A percentile compares a stretch with the other conserved stretches of the same genome.
These are phyloP conservation scores for Sherardia arvensis DNA, from an alignment of 257 asterid species.

Conservation along the genomic window DNA sequence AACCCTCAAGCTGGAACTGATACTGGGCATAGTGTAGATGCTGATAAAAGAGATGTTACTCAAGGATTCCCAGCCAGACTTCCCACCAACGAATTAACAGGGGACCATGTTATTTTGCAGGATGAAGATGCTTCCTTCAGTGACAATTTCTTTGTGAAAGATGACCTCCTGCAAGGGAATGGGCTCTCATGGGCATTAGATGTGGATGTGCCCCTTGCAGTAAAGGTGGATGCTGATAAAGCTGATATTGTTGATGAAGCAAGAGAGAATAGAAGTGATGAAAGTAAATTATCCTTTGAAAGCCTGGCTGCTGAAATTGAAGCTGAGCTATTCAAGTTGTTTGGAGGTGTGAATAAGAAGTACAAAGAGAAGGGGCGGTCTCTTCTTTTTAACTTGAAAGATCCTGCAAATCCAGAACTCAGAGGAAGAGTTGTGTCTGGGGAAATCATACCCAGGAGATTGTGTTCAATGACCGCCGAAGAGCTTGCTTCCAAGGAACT, in stretches of 20 bases:
- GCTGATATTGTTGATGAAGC: slow-evolving; percentile 29
- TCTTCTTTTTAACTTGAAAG: slow-evolving; percentile 86
- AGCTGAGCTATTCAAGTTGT: slow-evolving; percentile 65
- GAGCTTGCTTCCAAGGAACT: slow-evolving; percentile 99
- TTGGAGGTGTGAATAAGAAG: slow-evolving; percentile 87
- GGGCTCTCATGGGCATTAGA: slow-evolving; percentile 98
- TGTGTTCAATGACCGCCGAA: slow-evolving; percentile 94
- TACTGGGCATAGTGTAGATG: slow-evolving; percentile 27
- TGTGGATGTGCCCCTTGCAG: slow-evolving; percentile 49
- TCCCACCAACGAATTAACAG: slow-evolving; percentile 31
- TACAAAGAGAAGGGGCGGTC: slow-evolving; percentile 96
- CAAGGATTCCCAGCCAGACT: slow-evolving; percentile 30
- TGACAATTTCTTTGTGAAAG: slow-evolving; percentile 70
- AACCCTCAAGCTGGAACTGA: slow-evolving; percentile 18
- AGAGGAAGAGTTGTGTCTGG: slow-evolving; percentile 88
- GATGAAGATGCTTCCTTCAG: slow-evolving; percentile 64
- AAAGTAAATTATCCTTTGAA: slow-evolving; percentile 33
- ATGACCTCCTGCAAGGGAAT: slow-evolving; percentile 94
- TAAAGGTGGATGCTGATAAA: slow-evolving; percentile 28
- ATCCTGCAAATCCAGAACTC: slow-evolving; percentile 84
- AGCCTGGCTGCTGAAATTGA: slow-evolving; percentile 55
- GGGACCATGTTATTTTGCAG: slow-evolving; percentile 37
- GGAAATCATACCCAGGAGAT: slow-evolving; percentile 66
- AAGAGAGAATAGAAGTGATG: slow-evolving; percentile 9
- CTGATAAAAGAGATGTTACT: slow-evolving; percentile 23